Conservation (phyloP, 2,329 filamentous ascomycete genomes). For the Trichoderma atrobrunneum region DNA sequence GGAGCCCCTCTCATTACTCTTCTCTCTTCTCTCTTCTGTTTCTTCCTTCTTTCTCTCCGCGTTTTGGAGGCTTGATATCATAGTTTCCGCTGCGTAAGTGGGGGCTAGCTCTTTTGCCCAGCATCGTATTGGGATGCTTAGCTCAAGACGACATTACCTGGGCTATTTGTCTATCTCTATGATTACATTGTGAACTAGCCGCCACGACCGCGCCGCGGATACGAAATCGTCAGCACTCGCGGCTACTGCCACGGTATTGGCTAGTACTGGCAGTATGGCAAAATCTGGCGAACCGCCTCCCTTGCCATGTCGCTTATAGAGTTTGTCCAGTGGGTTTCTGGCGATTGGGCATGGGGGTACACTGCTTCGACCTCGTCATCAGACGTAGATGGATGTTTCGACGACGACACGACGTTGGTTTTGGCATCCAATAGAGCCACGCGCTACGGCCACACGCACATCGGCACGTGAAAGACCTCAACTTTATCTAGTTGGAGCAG, state of each 20-base stretch:
- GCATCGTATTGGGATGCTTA: neutral
- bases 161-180: neutral
- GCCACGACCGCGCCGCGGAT: slow-evolving; percentile 7
- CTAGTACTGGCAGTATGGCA: neutral
- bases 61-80: neutral
- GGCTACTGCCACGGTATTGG: neutral
- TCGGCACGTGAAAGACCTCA: neutral
- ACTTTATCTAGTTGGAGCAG: neutral
- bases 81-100: neutral
- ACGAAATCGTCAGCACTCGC: neutral
- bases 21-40: neutral
- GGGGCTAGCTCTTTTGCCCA: neutral
- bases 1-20: neutral
- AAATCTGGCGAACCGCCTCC: neutral
- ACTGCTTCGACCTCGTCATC: neutral
- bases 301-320: neutral
- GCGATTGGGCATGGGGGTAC: neutral
- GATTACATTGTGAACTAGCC: slow-evolving; percentile 1
- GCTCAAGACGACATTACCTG: neutral
- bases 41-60: neutral
- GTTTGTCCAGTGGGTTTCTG: neutral
- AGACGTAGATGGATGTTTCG: neutral
- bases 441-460: neutral
- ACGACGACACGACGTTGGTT: neutral
- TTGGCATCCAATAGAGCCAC: neutral